Evolutionary conservation across 495 filamentous ascomycete genomes (phyloP).

Genomic region (Aspergillus conjunctus): DNA sequence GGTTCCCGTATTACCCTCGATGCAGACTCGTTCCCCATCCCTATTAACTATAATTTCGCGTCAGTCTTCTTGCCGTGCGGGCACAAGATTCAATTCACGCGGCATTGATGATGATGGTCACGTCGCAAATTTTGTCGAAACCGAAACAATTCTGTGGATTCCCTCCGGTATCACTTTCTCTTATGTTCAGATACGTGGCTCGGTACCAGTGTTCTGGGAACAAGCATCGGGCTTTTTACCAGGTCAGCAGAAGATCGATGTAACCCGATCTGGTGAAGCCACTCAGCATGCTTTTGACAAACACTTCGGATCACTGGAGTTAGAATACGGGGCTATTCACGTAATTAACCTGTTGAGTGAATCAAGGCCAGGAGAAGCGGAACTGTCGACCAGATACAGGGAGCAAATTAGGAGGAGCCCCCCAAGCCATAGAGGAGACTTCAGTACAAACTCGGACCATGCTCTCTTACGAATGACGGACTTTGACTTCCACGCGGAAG

Average conservation of each 20-base stretch:
- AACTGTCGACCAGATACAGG: constrained; percentile 77
- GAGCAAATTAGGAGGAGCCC: constrained; percentile 72
- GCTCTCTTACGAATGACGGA: constrained; percentile 76
- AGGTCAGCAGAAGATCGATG: constrained; percentile 90
- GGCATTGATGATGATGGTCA: constrained; percentile 98
- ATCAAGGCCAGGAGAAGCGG: constrained; percentile 78
- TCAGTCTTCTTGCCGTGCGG: constrained; percentile 86
- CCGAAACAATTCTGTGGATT: constrained; percentile 69
- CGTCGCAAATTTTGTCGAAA: constrained; percentile 89
- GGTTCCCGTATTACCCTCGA: constrained; percentile 48
- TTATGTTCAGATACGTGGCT: constrained; percentile 89
- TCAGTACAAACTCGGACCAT: constrained; percentile 54
- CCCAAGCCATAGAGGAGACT: constrained; percentile 53
- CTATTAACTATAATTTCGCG: constrained; percentile 87
- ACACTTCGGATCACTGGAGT: constrained; percentile 81
- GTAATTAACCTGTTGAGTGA: constrained; percentile 90
- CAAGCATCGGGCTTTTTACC: constrained; percentile 85
- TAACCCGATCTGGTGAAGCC: constrained; percentile 86
- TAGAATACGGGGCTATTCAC: constrained; percentile 86
- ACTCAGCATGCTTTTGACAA: constrained; percentile 95
- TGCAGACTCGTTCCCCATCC: constrained; percentile 70
- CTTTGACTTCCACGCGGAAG: constrained; percentile 95
- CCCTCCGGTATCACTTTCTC: constrained; percentile 80
- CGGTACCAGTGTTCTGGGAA: constrained; percentile 96
- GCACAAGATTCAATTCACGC: constrained; percentile 92